These are phyloP conservation scores for Sclerotinia borealis DNA, from an alignment of 2,329 filamentous ascomycete species.

Conservation along the genomic window DNA sequence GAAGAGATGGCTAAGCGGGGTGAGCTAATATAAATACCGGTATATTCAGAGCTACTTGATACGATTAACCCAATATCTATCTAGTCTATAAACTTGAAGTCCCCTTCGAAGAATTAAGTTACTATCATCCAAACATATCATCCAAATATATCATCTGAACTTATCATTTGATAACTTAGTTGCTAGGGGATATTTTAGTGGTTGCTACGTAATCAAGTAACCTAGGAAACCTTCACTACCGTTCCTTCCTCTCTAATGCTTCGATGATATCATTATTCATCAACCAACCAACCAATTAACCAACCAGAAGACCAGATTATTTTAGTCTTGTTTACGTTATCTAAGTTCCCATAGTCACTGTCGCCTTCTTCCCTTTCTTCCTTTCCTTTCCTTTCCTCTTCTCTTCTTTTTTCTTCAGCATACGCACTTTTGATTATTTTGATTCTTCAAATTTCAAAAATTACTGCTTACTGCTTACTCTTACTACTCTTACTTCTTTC, in stretches of 20 bases:
- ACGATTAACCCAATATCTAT: neutral
- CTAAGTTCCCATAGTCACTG: neutral
- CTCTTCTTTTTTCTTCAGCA: neutral
- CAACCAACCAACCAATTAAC: too few relatives aligned
- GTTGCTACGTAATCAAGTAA: neutral
- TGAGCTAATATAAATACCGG: neutral
- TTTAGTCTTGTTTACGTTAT: neutral
- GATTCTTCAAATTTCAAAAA: neutral
- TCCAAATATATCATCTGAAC: too few relatives aligned
- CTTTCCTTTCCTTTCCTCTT: neutral
- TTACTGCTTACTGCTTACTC: neutral
- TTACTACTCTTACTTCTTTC: neutral
- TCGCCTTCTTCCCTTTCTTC: neutral
- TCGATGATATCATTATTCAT: neutral
- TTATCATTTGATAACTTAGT: neutral
- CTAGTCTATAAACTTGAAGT: neutral
- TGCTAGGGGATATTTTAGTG: neutral
- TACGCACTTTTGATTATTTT: neutral
- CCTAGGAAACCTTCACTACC: too few relatives aligned
- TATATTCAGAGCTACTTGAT: neutral
- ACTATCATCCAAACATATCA: neutral
- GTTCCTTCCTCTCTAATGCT: neutral
- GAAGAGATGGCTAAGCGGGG: too few relatives aligned
- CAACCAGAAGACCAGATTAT: neutral
- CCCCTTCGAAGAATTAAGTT: neutral